Percentiles rank a stretch among this genome's conserved stretches.
Conservation (phyloP, 495 filamentous ascomycete species). For the Xylaria cubensis region DNA sequence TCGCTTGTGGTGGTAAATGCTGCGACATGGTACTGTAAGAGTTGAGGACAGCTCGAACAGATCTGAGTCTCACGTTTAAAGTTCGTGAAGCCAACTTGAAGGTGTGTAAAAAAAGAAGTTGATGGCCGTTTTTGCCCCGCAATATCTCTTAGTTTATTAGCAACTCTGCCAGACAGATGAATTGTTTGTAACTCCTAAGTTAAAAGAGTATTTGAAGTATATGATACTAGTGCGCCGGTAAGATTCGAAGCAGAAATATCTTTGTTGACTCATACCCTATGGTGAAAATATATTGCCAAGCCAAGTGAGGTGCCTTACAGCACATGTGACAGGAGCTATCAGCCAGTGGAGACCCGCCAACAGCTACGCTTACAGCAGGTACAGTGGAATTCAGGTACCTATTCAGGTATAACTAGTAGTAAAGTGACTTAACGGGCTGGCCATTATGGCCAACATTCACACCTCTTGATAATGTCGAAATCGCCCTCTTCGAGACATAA, state of each 20-base stretch:
- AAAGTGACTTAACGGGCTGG: neutral
- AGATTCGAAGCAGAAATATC: constrained; percentile 15
- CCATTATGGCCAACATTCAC: neutral
- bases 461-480: constrained; percentile 7
- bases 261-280: constrained; percentile 21
- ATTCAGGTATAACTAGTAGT: neutral
- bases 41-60: constrained; percentile 34
- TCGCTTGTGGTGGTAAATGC: constrained; percentile 28
- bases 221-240: neutral
- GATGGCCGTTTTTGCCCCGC: neutral
- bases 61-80: constrained; percentile 23
- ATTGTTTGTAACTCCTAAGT: neutral
- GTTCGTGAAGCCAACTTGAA: constrained; percentile 39
- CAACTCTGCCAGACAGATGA: neutral
- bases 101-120: neutral
- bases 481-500: constrained; percentile 11
- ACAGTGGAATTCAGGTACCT: neutral
- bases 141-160: neutral
- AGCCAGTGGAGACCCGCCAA: neutral
- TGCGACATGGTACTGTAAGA: constrained; percentile 41
- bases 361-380: neutral
- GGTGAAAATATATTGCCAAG: constrained; percentile 9
- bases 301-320: neutral
- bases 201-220: too few species aligned
- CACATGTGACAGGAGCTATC: neutral